Conservation (phyloP, 192 early-diverging fungal species). For the Radiomyces spectabilis region DNA sequence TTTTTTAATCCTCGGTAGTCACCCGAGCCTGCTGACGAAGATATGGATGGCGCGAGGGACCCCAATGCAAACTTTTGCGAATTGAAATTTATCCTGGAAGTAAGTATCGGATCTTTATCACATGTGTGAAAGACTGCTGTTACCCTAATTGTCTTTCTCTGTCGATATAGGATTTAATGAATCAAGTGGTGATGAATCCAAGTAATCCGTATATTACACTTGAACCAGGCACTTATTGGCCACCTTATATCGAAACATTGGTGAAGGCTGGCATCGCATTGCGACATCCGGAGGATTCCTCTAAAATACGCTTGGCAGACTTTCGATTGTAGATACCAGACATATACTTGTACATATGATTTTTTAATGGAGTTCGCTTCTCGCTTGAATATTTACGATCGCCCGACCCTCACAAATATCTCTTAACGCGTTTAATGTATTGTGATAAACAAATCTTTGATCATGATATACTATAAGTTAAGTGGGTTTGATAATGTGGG, state of each 20-base stretch:
- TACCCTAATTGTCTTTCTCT: background rate
- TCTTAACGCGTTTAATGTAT: no score
- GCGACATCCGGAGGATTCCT: conserved; percentile 39
- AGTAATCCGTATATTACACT: conserved; percentile 35
- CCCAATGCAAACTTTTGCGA: conserved; percentile 3
- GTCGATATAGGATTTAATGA: conserved; percentile 46
- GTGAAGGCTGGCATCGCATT: conserved; percentile 41
- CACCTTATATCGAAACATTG: conserved; percentile 44
- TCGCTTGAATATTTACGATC: no score
- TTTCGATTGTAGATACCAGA: conserved; percentile 29
- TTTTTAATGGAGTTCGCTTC: no score
- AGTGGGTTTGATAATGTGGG: no score
- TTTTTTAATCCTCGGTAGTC: background rate
- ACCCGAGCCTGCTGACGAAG: background rate
- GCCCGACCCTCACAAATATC: no score
- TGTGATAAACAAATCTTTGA: no score
- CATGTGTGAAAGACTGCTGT: background rate
- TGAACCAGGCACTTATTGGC: conserved; percentile 37
- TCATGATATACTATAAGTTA: no score
- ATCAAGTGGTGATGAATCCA: conserved; percentile 27
- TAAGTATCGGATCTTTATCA: background rate
- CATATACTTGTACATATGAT: no score
- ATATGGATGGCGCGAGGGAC: background rate
- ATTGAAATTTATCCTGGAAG: conserved; percentile 10
- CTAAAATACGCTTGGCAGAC: conserved; percentile 30